phyloP scores from a whole-genome alignment of 2,329 filamentous ascomycete genomes.

The Ascomycota sp. region DNA sequence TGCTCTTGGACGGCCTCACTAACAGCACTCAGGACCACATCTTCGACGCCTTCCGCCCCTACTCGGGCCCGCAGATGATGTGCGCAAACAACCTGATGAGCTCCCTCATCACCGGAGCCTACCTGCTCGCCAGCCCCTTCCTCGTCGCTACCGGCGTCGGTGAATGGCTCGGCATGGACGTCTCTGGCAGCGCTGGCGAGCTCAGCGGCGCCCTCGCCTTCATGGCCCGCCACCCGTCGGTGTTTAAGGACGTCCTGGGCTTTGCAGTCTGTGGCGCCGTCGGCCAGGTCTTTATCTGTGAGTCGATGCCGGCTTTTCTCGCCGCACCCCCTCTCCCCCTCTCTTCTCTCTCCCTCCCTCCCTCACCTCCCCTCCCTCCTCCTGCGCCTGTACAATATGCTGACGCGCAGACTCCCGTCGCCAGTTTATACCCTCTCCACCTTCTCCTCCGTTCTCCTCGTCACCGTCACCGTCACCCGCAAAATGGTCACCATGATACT shows the following conservation, averaged over 20 bases:
- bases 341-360: neutral
- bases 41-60: constrained; percentile 59
- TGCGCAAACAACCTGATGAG: constrained; percentile 85
- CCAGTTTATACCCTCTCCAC: constrained; percentile 74
- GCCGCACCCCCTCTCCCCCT: no score
- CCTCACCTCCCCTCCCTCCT: neutral
- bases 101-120: constrained; percentile 54
- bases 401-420: constrained; percentile 3
- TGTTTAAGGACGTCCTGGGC: constrained; percentile 72
- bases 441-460: constrained; percentile 78
- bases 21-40: constrained; percentile 96
- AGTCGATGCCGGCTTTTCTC: no score
- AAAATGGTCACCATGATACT: constrained; percentile 99
- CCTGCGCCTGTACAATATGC: neutral
- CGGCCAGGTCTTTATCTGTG: constrained; percentile 89
- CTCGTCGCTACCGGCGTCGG: constrained; percentile 47
- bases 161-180: constrained; percentile 45
- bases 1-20: constrained; percentile 87
- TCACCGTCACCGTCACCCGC: constrained; percentile 89
- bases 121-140: constrained; percentile 62
- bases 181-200: constrained; percentile 50
- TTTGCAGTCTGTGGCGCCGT: constrained; percentile 83
- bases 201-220: constrained; percentile 63
- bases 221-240: constrained; percentile 56
- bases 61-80: constrained; percentile 97